Percentiles rank a stretch among this genome's conserved stretches.
These are phyloP conservation scores for Chlorella sp. DNA, from an alignment of 139 green algal genomes.

Conservation along the genomic window DNA sequence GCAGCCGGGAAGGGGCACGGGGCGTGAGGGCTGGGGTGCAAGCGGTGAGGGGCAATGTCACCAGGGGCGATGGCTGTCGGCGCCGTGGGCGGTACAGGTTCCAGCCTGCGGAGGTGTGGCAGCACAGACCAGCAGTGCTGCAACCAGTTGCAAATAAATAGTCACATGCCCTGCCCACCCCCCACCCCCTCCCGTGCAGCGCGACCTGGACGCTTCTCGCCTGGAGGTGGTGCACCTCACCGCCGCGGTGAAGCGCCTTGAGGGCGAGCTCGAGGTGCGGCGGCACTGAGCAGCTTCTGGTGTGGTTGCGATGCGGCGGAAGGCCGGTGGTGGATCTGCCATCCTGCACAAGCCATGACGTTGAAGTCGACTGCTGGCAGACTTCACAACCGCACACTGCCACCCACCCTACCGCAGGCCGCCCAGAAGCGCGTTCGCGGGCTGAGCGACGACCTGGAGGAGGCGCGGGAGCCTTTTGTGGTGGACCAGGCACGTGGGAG, in stretches of 20 bases:
- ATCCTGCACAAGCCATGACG: too few relatives aligned
- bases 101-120: not conserved
- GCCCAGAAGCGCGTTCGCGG: not conserved
- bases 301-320: too few relatives aligned
- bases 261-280: slow-evolving; percentile 4
- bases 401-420: too few relatives aligned
- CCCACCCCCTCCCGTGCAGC: not conserved
- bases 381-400: too few relatives aligned
- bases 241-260: not conserved
- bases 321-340: too few relatives aligned
- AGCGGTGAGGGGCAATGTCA: not conserved
- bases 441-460: slow-evolving; percentile 22
- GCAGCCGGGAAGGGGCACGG: not conserved
- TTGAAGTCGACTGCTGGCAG: too few relatives aligned
- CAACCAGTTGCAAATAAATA: not conserved
- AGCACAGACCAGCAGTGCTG: not conserved
- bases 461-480: slow-evolving; percentile 9
- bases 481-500: not conserved
- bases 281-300: too few relatives aligned
- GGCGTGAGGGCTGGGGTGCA: not conserved
- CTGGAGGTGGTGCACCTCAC: not conserved
- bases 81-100: not conserved
- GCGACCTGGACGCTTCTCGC: slow-evolving; percentile 4
- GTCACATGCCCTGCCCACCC: not conserved
- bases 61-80: not conserved